These are phyloP conservation scores for Tylopilus sp. DNA, from an alignment of 1,284 basidiomycete genomes.

Conservation along the genomic window DNA sequence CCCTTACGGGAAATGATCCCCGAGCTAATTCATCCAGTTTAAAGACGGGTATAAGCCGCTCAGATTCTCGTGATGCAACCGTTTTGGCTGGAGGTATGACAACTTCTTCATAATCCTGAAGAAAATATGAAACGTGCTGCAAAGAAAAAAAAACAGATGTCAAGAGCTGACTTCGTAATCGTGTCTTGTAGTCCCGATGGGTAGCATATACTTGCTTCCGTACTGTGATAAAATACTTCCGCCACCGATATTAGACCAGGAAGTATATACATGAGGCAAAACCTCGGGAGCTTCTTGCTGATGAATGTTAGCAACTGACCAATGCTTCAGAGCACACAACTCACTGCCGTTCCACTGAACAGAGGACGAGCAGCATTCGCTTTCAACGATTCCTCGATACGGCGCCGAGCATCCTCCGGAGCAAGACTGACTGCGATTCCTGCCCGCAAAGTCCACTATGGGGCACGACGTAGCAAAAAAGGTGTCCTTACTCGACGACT, in stretches of 20 bases:
- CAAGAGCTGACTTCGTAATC: constrained; percentile 53
- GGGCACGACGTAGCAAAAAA: neutral
- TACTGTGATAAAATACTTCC: constrained; percentile 72
- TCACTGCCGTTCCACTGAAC: constrained; percentile 56
- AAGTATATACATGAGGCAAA: constrained; percentile 90
- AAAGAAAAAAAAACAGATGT: neutral
- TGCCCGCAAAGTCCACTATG: constrained; percentile 5
- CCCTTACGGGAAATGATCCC: constrained; percentile 83
- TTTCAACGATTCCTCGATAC: constrained; percentile 64
- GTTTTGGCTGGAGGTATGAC: constrained; percentile 82
- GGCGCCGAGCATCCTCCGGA: constrained; percentile 53
- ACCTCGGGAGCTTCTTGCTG: constrained; percentile 58
- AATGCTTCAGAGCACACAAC: constrained; percentile 19
- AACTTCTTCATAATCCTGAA: constrained; percentile 77
- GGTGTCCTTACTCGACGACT: constrained; percentile 12
- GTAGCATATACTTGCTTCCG: constrained; percentile 78
- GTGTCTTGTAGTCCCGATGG: constrained; percentile 75
- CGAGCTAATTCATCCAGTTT: constrained; percentile 78
- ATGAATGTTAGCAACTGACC: constrained; percentile 15
- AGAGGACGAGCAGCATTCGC: constrained; percentile 68
- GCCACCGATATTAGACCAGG: constrained; percentile 44
- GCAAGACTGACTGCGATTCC: constrained; percentile 38
- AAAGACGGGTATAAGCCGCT: constrained; percentile 70
- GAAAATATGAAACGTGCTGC: constrained; percentile 3
- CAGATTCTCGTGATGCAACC: constrained; percentile 71